phyloP scores from a whole-genome alignment of 495 filamentous ascomycete genomes.

The Aspergillus sclerotiicarbonarius region DNA sequence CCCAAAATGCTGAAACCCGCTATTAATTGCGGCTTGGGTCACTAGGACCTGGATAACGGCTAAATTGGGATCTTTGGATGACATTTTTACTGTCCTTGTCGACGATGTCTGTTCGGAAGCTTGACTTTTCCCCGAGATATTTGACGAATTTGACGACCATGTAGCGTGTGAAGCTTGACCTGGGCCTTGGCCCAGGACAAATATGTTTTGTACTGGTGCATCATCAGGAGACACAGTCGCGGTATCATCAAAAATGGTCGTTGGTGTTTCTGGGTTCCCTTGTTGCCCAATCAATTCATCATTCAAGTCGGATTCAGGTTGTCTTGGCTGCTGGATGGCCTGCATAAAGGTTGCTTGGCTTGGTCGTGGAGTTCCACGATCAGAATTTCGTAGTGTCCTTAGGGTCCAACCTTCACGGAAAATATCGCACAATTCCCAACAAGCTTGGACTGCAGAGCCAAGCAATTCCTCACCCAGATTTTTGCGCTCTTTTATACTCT shows the following conservation, averaged over 20 bases:
- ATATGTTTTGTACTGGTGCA: slow-evolving; percentile 74
- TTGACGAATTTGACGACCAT: slow-evolving; percentile 75
- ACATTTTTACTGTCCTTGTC: slow-evolving; percentile 66
- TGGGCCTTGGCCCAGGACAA: slow-evolving; percentile 70
- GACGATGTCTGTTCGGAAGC: slow-evolving; percentile 70
- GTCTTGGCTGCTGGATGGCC: slow-evolving; percentile 47
- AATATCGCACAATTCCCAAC: slow-evolving; percentile 93
- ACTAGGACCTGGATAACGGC: slow-evolving; percentile 71
- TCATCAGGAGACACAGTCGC: slow-evolving; percentile 73
- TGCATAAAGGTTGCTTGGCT: slow-evolving; percentile 71
- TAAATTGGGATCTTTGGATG: slow-evolving; percentile 69
- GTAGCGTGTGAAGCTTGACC: slow-evolving; percentile 39
- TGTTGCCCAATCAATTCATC: slow-evolving; percentile 36
- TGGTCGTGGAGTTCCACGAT: slow-evolving; percentile 81
- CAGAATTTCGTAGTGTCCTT: slow-evolving; percentile 77
- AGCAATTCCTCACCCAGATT: slow-evolving; percentile 76
- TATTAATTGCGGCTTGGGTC: slow-evolving; percentile 76
- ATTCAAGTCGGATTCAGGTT: slow-evolving; percentile 27
- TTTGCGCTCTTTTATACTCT: slow-evolving; percentile 73
- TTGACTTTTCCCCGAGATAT: slow-evolving; percentile 68
- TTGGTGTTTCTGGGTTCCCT: slow-evolving; percentile 77
- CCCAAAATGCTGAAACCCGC: slow-evolving; percentile 59
- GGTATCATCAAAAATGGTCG: slow-evolving; percentile 89
- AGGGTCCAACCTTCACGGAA: slow-evolving; percentile 93
- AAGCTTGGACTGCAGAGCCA: slow-evolving; percentile 83